Percentiles rank a stretch among this genome's conserved stretches.
Conservation (phyloP, 2,329 filamentous ascomycete genomes). For the Chrysosporium queenslandicum region DNA sequence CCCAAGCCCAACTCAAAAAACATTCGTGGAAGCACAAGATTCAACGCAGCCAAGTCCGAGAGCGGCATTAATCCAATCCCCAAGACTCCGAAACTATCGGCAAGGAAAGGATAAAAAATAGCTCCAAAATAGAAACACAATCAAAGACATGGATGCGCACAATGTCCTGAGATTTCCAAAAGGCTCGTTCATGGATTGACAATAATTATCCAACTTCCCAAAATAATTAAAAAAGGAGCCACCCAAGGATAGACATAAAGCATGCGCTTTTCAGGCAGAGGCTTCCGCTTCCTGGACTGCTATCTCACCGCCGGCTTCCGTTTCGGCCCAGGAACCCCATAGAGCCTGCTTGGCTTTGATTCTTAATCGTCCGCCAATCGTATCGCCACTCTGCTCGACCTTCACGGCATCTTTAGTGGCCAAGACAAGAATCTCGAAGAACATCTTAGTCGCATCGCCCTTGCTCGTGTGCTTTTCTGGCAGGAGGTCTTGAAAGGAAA, state of each 20-base stretch:
- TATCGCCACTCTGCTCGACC: constrained; percentile 68
- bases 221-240: background rate
- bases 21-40: background rate
- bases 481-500: constrained; percentile 83
- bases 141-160: background rate
- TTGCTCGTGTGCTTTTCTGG: constrained; percentile 72
- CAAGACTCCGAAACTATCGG: background rate
- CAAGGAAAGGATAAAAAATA: background rate
- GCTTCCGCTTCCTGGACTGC: constrained; percentile 28
- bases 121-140: background rate
- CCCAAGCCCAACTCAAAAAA: background rate
- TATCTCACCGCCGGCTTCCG: constrained; percentile 41
- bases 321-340: constrained; percentile 93
- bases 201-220: background rate
- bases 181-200: background rate
- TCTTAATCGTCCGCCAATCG: constrained; percentile 67
- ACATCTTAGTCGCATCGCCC: constrained; percentile 97
- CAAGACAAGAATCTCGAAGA: constrained; percentile 91
- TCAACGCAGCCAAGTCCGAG: background rate
- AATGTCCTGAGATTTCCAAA: background rate
- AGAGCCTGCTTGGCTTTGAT: constrained; percentile 89
- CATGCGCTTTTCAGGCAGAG: background rate
- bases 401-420: constrained; percentile 98
- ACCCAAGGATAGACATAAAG: background rate
- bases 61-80: background rate